Evolutionary conservation across 2,329 filamentous ascomycete species (phyloP), one percentile per base, ranked within the genome.

Genomic region (Gremmenia infestans): DNA sequence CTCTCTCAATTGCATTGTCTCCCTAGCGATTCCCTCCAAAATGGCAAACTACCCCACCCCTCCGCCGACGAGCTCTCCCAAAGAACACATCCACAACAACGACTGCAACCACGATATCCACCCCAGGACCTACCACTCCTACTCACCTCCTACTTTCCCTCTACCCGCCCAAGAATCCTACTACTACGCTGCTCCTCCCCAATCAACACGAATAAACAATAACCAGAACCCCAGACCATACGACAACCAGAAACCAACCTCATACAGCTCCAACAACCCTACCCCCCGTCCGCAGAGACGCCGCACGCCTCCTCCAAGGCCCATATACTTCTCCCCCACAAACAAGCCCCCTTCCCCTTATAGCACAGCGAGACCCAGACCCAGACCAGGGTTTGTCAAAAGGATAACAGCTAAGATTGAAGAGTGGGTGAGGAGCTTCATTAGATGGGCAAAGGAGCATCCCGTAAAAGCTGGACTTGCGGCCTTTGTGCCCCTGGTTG

Each of bases 261-360:
- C 28, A 8, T 28, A 28, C 28, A 28, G 9, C 28, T 9, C 28
- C 28, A 9, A 28, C 28, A 28, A 28, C 28, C 7, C 28, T 7
- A 2, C 1, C 28, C n/a, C 11, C 37, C 48, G 19, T 48, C 40
- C 22, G 35, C 48, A 28, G n/a, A 45, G 19, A 51, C 48, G 28
- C 28, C 8, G 28, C 28, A 28, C 42, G 39, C 9, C 45, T 17
- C 52, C 53, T 11, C 48, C 59, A 19, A 32, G 59, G 36, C 47
- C 61, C 17, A 25, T 65, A 39, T 53, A 59, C 53, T 65, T 56
- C 56, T 64, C 62, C 1, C 65, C 64, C 14, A 52, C 53, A 9
- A 66, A 66, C 35, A 53, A 51, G 22, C 52, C 57, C 3, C 61
- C 63, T 3, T 59, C 62, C 14, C 65, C 67, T 5, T 67, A 65